Evolutionary conservation across 176 grass and related monocot species (phyloP).

Genomic region (Oryza meyeriana): DNA sequence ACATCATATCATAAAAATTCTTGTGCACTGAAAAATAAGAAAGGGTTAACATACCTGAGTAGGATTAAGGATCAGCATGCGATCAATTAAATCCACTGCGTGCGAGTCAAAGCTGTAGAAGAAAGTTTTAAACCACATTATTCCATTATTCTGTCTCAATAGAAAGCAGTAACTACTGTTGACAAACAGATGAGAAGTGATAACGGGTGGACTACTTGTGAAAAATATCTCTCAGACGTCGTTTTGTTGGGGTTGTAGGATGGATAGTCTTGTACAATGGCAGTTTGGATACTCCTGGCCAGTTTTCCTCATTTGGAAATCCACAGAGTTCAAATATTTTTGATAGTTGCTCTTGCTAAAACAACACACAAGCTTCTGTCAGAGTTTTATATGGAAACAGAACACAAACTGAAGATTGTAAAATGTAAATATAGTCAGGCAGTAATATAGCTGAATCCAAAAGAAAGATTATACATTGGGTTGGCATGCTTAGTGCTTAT

Average conservation of each 20-base stretch:
- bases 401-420: background rate
- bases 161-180: constrained; percentile 7
- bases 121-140: background rate
- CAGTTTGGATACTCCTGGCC: constrained; percentile 68
- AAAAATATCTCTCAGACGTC: constrained; percentile 54
- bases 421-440: background rate
- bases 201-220: constrained; percentile 50
- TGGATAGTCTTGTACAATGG: constrained; percentile 62
- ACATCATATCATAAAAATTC: background rate
- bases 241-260: constrained; percentile 45
- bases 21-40: constrained; percentile 3
- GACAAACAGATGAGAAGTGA: background rate
- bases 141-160: constrained; percentile 11
- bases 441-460: constrained; percentile 9
- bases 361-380: constrained; percentile 19
- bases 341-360: constrained; percentile 66
- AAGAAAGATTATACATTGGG: constrained; percentile 1
- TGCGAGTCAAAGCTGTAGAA: constrained; percentile 48
- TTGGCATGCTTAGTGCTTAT: background rate
- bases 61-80: constrained; percentile 67
- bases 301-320: constrained; percentile 69
- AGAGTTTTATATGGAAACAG: constrained; percentile 16
- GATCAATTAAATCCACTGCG: constrained; percentile 67
- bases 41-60: constrained; percentile 48
- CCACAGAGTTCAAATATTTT: constrained; percentile 89